Evolutionary conservation across 2,329 filamentous ascomycete species (phyloP), one percentile per base, ranked within the genome.

Genomic region (Pestalotiopsis sp.): DNA sequence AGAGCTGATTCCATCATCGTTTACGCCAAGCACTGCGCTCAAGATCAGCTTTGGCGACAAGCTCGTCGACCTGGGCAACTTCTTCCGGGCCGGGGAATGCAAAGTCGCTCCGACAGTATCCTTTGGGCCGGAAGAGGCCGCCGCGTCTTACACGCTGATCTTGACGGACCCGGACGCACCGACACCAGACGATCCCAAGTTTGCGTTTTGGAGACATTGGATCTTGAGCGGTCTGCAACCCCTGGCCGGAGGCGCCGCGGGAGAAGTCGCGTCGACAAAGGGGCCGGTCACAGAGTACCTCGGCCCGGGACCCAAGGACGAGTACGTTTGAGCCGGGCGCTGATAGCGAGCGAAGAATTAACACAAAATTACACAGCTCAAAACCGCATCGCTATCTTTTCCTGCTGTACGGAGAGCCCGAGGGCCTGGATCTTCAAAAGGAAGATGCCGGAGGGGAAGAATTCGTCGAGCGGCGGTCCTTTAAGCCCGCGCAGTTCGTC

Each of bases 171-270:
- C 86, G 0, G 86, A 88, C 69, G 86, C 86, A 23, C 86, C 86
- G 0, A 87, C 85, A 0, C 86, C 86, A 0, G 83, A 85, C 45
- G 83, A 88, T 64, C 85, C 84, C 5, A 87, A 85, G 72, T 87
- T 86, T 72, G 83, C 85, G 0, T 87, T 85, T 72, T 88, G 85
- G 85, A 79, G 86, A 23, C 86, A 88, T 72, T 88, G 84, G 84
- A 80, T 88, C 31, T 74, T 87, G 0, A 75, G 80, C 3, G 82
- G 82, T 0, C 60, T 85, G 64, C 78, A 77, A 67, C 79, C 82
- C 2, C 52, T 75, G 58, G 68, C 71, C 31, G 72, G 68, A 2
- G 72, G 71, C 0, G 71, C 71, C 12, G 68, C 13, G 11, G 73
- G 68, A 1, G 72, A 73, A 2, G 75, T 75, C 4, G 76, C 73